Evolutionary conservation across 1,284 basidiomycete species (phyloP).

Genomic region (Retiboletus fuscus): DNA sequence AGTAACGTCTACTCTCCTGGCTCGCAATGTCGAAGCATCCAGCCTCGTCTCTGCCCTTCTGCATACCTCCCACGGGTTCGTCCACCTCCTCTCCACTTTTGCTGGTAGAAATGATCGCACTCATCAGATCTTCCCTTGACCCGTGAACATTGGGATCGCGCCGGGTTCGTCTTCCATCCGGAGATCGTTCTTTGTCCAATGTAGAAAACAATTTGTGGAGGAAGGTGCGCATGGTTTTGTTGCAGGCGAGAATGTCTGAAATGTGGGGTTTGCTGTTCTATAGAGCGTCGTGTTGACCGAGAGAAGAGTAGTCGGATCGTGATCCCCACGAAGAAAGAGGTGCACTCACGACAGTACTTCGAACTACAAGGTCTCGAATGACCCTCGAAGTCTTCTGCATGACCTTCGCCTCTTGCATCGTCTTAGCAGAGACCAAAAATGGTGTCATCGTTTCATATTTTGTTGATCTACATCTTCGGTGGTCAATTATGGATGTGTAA

Average conservation of each 20-base stretch:
- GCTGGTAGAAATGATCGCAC: neutral
- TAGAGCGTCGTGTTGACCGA: too few relatives aligned
- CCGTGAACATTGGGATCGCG: neutral
- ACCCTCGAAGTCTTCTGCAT: neutral
- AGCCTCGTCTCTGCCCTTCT: too few relatives aligned
- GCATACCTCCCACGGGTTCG: too few relatives aligned
- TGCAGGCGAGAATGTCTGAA: too few relatives aligned
- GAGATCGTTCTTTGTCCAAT: neutral
- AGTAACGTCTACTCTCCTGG: neutral
- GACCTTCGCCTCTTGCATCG: constrained; percentile 35
- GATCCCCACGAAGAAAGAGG: neutral
- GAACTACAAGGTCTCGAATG: constrained; percentile 16
- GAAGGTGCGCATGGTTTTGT: too few relatives aligned
- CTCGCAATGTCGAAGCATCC: neutral
- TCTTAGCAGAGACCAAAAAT: constrained; percentile 38
- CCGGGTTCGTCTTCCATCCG: neutral
- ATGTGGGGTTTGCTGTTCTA: too few relatives aligned
- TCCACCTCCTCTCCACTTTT: neutral
- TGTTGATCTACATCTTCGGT: constrained; percentile 22
- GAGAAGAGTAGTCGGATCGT: neutral
- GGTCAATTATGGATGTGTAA: constrained; percentile 27
- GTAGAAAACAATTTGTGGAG: too few relatives aligned
- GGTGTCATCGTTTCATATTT: constrained; percentile 37
- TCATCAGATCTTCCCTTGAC: neutral
- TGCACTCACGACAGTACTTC: constrained; percentile 31